phyloP scores from a whole-genome alignment of 371 early-diverging fungal genomes.

The Syncephalastrum racemosum region DNA sequence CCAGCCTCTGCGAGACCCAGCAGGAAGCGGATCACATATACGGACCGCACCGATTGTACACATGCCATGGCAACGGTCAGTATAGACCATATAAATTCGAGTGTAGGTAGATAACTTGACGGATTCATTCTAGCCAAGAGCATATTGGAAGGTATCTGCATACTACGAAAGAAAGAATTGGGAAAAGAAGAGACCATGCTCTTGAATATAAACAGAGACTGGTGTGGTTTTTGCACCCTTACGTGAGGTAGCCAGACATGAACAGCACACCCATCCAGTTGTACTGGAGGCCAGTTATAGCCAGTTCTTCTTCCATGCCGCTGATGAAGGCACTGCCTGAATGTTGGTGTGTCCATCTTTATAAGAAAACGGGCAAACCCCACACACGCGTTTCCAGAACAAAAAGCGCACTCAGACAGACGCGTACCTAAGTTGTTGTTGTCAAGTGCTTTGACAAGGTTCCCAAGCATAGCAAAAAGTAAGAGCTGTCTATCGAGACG shows the following conservation, averaged over 20 bases:
- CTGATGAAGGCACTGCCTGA: conserved; percentile 48
- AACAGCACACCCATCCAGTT: conserved; percentile 50
- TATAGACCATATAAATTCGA: conserved; percentile 57
- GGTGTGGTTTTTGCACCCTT: conserved; percentile 6
- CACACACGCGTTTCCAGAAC: neutral
- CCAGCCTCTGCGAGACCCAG: conserved; percentile 66
- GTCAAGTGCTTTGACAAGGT: conserved; percentile 42
- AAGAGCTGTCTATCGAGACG: conserved; percentile 38
- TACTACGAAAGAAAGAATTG: conserved; percentile 19
- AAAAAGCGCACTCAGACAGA: too few relatives aligned
- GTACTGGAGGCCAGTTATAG: conserved; percentile 35
- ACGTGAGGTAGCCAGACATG: conserved; percentile 43
- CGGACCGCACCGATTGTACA: conserved; percentile 46
- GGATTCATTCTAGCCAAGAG: conserved; percentile 54
- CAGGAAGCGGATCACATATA: conserved; percentile 54
- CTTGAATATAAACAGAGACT: neutral
- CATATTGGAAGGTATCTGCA: conserved; percentile 66
- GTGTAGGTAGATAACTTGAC: conserved; percentile 47
- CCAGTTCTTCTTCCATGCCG: conserved; percentile 52
- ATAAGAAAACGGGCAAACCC: neutral
- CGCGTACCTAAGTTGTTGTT: conserved; percentile 38
- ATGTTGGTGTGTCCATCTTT: neutral
- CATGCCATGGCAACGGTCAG: conserved; percentile 60
- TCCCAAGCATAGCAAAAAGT: conserved; percentile 48
- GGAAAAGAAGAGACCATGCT: conserved; percentile 1